Evolutionary conservation across 2,329 filamentous ascomycete species (phyloP).

Genomic region (Byssothecium circinans): DNA sequence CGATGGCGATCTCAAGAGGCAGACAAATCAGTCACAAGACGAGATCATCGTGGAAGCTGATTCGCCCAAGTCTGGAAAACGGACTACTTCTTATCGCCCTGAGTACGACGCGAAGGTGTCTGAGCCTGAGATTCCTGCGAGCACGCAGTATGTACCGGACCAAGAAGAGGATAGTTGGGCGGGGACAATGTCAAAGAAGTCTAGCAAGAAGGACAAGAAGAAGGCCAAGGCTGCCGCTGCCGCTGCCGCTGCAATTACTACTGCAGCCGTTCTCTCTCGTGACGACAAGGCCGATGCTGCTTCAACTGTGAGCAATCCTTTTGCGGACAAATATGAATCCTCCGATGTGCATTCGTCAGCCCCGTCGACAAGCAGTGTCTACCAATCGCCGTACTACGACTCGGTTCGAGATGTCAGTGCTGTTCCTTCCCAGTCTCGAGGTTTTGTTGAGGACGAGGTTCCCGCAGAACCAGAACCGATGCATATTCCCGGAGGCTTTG

Average conservation of each 20-base stretch:
- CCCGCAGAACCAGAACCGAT: slow-evolving; percentile 60
- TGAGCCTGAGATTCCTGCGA: slow-evolving; percentile 26
- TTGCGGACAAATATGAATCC: slow-evolving; percentile 27
- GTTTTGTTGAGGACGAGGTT: slow-evolving; percentile 41
- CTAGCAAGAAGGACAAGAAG: slow-evolving; percentile 36
- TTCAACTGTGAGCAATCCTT: slow-evolving; percentile 31
- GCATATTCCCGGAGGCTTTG: slow-evolving; percentile 66
- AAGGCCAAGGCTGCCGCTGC: slow-evolving; percentile 22
- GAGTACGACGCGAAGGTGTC: slow-evolving; percentile 20
- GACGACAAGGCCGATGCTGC: slow-evolving; percentile 19
- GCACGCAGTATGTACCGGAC: slow-evolving; percentile 34
- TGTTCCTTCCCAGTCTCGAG: slow-evolving; percentile 27
- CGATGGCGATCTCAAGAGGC: slow-evolving; percentile 29
- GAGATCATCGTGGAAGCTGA: slow-evolving; percentile 46
- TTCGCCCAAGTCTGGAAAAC: slow-evolving; percentile 31
- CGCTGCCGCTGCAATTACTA: slow-evolving; percentile 18
- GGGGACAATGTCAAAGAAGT: slow-evolving; percentile 30
- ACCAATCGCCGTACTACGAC: slow-evolving; percentile 46
- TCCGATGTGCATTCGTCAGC: slow-evolving; percentile 19
- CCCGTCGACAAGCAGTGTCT: slow-evolving; percentile 28
- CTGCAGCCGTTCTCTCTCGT: slow-evolving; percentile 17
- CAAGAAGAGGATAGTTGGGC: slow-evolving; percentile 28
- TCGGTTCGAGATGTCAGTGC: slow-evolving; percentile 47
- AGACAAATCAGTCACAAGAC: slow-evolving; percentile 32
- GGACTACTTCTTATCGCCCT: slow-evolving; percentile 35